Percentiles rank a stretch among this genome's conserved stretches.
These are phyloP conservation scores for Williopsis jadinii DNA, from an alignment of 1,139 yeast species.

Conservation along the genomic window DNA sequence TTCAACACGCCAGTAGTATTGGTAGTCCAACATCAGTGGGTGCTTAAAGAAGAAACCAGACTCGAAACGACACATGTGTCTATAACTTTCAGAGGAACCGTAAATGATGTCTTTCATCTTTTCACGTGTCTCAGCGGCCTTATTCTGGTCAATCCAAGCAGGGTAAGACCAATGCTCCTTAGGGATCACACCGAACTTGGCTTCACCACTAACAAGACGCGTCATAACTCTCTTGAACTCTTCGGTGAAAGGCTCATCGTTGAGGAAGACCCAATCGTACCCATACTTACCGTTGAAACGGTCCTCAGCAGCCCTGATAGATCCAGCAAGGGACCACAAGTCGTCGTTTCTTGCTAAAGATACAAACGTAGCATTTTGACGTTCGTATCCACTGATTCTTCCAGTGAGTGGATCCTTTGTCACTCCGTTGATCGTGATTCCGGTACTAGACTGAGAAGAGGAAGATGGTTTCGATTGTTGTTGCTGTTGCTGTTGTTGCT, in stretches of 20 bases:
- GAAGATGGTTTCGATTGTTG: background rate
- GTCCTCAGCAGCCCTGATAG: constrained; percentile 58
- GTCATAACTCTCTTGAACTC: constrained; percentile 32
- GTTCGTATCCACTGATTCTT: constrained; percentile 2
- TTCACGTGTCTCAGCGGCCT: constrained; percentile 27
- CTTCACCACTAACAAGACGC: constrained; percentile 36
- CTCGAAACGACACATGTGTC: constrained; percentile 90
- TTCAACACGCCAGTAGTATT: constrained; percentile 84
- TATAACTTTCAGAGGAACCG: constrained; percentile 59
- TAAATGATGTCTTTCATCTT: constrained; percentile 48
- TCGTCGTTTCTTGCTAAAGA: constrained; percentile 62
- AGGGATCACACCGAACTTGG: constrained; percentile 45
- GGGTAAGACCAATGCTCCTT: constrained; percentile 53
- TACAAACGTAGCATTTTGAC: constrained; percentile 59
- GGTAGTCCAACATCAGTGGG: constrained; percentile 17
- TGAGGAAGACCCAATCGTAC: constrained; percentile 79
- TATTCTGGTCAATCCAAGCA: constrained; percentile 49
- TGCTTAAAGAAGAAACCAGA: constrained; percentile 68
- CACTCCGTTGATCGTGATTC: constrained; percentile 2
- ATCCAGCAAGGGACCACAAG: constrained; percentile 38
- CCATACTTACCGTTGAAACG: constrained; percentile 59
- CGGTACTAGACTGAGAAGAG: background rate
- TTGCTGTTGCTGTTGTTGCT: background rate
- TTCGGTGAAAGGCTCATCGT: constrained; percentile 46
- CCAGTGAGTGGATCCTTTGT: constrained; percentile 2